Evolutionary conservation across 2,329 filamentous ascomycete species (phyloP), one percentile per base, ranked within the genome.

Genomic region (Knufia petricola): DNA sequence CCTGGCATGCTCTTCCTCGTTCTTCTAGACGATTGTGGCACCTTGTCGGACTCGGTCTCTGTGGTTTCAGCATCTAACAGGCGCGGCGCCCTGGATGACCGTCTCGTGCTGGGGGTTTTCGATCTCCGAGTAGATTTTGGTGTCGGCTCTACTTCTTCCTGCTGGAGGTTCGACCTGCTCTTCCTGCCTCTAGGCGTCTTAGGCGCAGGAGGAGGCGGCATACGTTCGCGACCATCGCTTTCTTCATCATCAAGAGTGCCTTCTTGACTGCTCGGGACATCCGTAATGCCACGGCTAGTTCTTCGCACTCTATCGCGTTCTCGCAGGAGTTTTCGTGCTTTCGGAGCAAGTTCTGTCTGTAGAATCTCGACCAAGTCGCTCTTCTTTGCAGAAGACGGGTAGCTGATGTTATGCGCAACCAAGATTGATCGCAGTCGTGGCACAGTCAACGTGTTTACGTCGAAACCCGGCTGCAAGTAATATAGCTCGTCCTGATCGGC

Each of bases 371-470:
- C 75, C 19, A 98, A 79, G 62, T 94, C 84, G 0, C 80, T 72
- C 71, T 98, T 98, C 71, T 96, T 98, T 10, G 92, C 88, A 3
- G 82, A 89, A 0, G 87, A 82, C 3, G 89, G 84, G 63, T 95
- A 96, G 31, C 80, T 70, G 60, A 96, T 73, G 63, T 88, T 85
- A 69, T 98, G 87, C 56, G 81, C 84, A 60, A 96, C 85, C 50
- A 98, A 79, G 56, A 96, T 94, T 42, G 85, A 90, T 60, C 92
- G 86, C 59, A 98, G 74, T 39, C 85, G 84, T 23, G 92, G 88
- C 43, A 96, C 81, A 1, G 88, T 96, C 55, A 96, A 78, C 55
- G 77, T 79, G 62, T 77, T 76, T 17, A 92, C 81, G 64, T 98
- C 87, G 64, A 95, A 96, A 59, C 79, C 86, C 48, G 86, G 77